These are phyloP conservation scores for Colletotrichum tabaci DNA, from an alignment of 2,329 filamentous ascomycete genomes.

Conservation along the genomic window DNA sequence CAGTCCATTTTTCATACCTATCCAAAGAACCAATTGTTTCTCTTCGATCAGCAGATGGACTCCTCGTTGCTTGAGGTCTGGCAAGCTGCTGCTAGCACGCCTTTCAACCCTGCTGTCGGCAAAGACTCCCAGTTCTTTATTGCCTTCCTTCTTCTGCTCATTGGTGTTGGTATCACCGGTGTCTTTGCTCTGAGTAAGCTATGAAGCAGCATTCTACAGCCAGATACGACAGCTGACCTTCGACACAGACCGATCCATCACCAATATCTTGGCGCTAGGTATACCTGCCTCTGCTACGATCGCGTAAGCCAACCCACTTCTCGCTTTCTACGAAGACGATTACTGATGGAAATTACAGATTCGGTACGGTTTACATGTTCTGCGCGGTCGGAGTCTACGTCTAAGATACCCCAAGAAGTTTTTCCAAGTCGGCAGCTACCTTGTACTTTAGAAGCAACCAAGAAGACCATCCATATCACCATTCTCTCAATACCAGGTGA, in stretches of 20 bases:
- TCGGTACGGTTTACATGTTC: conserved; percentile 98
- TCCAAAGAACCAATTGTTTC: conserved; percentile 6
- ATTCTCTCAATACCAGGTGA: conserved; percentile 28
- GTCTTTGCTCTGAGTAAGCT: conserved; percentile 88
- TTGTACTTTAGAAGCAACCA: conserved; percentile 45
- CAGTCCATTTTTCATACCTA: neutral
- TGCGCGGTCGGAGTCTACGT: conserved; percentile 99
- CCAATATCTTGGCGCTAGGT: conserved; percentile 83
- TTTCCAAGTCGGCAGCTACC: conserved; percentile 43
- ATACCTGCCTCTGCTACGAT: conserved; percentile 90
- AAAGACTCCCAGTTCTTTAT: conserved; percentile 90
- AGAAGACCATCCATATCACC: conserved; percentile 36
- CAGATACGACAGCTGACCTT: conserved; percentile 45
- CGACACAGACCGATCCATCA: conserved; percentile 80
- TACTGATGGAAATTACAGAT: conserved; percentile 64
- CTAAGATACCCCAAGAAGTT: conserved; percentile 69
- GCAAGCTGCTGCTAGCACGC: conserved; percentile 91
- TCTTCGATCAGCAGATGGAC: conserved; percentile 69
- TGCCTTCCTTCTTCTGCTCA: conserved; percentile 81
- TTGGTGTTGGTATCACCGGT: conserved; percentile 81
- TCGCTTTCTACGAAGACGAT: conserved; percentile 16
- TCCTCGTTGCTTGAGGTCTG: conserved; percentile 90
- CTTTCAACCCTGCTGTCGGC: conserved; percentile 83
- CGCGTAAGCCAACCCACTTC: conserved; percentile 74
- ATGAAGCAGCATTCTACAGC: neutral